Evolutionary conservation across 1,284 basidiomycete genomes (phyloP).

Genomic region (Taiwanofungus camphoratus): DNA sequence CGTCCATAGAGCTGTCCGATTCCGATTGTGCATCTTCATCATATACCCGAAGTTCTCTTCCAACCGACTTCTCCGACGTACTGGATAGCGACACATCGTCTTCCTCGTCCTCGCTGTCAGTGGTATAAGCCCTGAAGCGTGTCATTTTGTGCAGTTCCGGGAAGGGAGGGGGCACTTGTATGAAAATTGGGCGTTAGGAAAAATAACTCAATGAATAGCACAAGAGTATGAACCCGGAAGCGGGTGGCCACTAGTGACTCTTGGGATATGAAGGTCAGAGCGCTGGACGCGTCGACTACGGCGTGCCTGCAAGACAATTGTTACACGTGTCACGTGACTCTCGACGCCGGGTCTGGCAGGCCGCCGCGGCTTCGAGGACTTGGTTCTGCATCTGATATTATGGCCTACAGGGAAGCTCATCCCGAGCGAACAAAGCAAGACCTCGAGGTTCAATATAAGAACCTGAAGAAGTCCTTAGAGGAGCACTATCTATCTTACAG

Average conservation of each 20-base stretch:
- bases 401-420: no score
- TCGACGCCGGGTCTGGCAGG: no score
- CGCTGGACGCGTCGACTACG: neutral
- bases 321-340: no score
- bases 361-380: no score
- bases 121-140: conserved; percentile 22
- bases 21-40: conserved; percentile 10
- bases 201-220: neutral
- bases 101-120: conserved; percentile 22
- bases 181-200: neutral
- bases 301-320: no score
- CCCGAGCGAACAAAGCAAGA: no score
- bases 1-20: conserved; percentile 15
- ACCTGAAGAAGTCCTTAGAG: conserved; percentile 2
- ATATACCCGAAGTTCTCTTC: conserved; percentile 7
- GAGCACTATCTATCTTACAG: neutral
- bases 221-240: no score
- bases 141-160: conserved; percentile 12
- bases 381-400: no score
- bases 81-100: conserved; percentile 13
- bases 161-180: neutral
- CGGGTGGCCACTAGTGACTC: no score
- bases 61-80: conserved; percentile 2
- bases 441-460: neutral
- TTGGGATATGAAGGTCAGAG: no score